Base-by-base conservation (phyloP, 805 yeast genomes). In the Blastobotrys robertii region DNA sequence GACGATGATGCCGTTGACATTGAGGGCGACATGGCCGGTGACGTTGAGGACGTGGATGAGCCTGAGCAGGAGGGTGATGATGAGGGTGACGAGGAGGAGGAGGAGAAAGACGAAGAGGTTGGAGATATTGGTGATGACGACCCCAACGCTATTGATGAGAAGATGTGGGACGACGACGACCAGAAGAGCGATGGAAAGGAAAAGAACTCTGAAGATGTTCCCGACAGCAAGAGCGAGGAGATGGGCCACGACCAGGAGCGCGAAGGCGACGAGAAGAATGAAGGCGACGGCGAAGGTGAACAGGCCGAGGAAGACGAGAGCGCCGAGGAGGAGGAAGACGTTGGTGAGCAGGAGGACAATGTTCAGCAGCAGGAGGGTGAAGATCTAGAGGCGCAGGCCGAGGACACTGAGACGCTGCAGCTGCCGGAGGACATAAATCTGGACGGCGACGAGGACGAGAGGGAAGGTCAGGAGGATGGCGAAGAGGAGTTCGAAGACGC, bases 1-100 rank as follows among this genome's bases (percentile, higher is more conserved):
- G 80, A 77, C 7, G 86, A 85, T 49, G 86, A 86, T 59, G 97
- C 97, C 4, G 87, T 84, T 37, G 95, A 86, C 39, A 84, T 88
- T 59, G 95, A 88, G 54, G 96, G 97, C 30, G 97, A 92, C 54
- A 85, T 92, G 94, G 96, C 92, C 16, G 98, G 98, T 43, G 79
- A 85, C 22, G 61, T 81, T 7, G 96, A 90, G 61, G 87, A 88
- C 50, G 70, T 79, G 57, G 72, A 73, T 12, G 78, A 76, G 8
- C 72, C 70, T 8, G 72, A 69, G 1, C 71, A 70, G 1, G 66
- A 62, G 3, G 69, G 67, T 1, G 68, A 68, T 1, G 73, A 73
- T 2, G 77, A 77, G 5, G 76, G 77, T 3, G 79, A 76, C 0
- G 65, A 61, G 3, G 70, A 62, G 1, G 77, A 80, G 4, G 81